These are phyloP conservation scores for Phragmites australis DNA, from an alignment of 176 grass and related monocot species.

Conservation along the genomic window DNA sequence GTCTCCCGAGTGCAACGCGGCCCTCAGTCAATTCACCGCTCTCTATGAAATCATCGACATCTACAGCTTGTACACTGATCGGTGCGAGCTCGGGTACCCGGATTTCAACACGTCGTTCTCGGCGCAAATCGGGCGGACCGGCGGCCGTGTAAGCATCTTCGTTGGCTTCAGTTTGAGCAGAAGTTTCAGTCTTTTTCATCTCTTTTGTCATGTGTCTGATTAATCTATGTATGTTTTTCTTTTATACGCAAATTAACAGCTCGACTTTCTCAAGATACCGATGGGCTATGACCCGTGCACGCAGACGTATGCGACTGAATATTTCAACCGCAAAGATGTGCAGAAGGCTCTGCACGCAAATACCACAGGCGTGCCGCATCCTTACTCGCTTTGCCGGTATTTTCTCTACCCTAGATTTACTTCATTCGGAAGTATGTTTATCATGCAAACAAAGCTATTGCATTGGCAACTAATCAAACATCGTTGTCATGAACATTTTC, in stretches of 20 bases:
- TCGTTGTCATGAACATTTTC: background rate
- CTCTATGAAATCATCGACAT: slow-evolving; percentile 53
- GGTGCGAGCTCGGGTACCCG: slow-evolving; percentile 45
- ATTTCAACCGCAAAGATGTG: slow-evolving; percentile 55
- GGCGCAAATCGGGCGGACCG: background rate
- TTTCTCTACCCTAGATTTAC: background rate
- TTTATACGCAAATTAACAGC: background rate
- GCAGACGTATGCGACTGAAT: slow-evolving; percentile 27
- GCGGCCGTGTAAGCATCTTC: slow-evolving; percentile 30
- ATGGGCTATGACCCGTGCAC: slow-evolving; percentile 53
- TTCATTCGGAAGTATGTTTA: background rate
- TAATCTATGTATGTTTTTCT: background rate
- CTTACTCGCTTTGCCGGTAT: slow-evolving; percentile 44
- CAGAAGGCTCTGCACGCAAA: slow-evolving; percentile 53
- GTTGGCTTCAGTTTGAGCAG: background rate
- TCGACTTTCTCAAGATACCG: slow-evolving; percentile 25
- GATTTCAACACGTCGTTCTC: slow-evolving; percentile 9
- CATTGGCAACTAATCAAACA: background rate
- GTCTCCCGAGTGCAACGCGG: slow-evolving; percentile 23
- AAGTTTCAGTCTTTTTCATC: background rate
- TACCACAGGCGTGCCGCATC: background rate
- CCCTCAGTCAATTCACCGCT: slow-evolving; percentile 12
- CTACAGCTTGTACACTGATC: slow-evolving; percentile 54
- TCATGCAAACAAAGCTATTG: background rate
- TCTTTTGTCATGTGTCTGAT: background rate